Percentiles rank a stretch among this genome's conserved stretches.
Conservation (phyloP, 2,329 filamentous ascomycete species). For the Penicillium brevicompactum region DNA sequence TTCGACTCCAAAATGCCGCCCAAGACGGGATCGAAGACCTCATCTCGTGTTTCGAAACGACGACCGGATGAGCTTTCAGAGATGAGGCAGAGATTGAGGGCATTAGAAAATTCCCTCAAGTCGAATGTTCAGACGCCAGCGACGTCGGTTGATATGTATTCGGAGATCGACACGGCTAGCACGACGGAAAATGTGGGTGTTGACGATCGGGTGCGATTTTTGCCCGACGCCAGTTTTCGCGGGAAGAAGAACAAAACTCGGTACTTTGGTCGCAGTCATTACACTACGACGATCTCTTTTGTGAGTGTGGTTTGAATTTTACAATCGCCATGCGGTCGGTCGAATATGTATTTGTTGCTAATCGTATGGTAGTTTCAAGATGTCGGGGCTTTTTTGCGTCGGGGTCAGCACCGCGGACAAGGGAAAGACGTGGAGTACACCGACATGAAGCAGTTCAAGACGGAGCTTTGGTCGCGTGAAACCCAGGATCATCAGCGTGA, state of each 20-base stretch:
- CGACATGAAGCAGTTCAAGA: slow-evolving; percentile 33
- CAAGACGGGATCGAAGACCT: slow-evolving; percentile 21
- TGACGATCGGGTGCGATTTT: slow-evolving; percentile 29
- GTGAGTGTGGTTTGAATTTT: slow-evolving; percentile 22
- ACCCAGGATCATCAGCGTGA: slow-evolving; percentile 31
- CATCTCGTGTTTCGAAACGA: slow-evolving; percentile 26
- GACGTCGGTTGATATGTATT: slow-evolving; percentile 19
- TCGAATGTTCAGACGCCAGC: slow-evolving; percentile 29
- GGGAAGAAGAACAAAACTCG: slow-evolving; percentile 33
- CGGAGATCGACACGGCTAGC: slow-evolving; percentile 14
- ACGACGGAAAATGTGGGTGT: slow-evolving; percentile 20
- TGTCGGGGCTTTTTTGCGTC: slow-evolving; percentile 28
- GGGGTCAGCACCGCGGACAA: slow-evolving; percentile 17
- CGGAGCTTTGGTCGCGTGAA: slow-evolving; percentile 31
- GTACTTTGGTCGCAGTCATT: slow-evolving; percentile 36
- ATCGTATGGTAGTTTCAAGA: slow-evolving; percentile 29
- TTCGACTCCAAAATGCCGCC: slow-evolving; percentile 30
- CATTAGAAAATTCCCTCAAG: slow-evolving; percentile 31
- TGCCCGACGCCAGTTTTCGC: slow-evolving; percentile 32
- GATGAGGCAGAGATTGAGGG: slow-evolving; percentile 29
- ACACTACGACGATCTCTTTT: slow-evolving; percentile 33
- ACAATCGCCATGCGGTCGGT: background rate
- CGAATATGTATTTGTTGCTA: background rate
- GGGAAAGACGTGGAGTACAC: slow-evolving; percentile 25
- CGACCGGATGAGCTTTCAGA: slow-evolving; percentile 34